Conservation (phyloP, 2,329 filamentous ascomycete species). For the Trichoderma atroviride region DNA sequence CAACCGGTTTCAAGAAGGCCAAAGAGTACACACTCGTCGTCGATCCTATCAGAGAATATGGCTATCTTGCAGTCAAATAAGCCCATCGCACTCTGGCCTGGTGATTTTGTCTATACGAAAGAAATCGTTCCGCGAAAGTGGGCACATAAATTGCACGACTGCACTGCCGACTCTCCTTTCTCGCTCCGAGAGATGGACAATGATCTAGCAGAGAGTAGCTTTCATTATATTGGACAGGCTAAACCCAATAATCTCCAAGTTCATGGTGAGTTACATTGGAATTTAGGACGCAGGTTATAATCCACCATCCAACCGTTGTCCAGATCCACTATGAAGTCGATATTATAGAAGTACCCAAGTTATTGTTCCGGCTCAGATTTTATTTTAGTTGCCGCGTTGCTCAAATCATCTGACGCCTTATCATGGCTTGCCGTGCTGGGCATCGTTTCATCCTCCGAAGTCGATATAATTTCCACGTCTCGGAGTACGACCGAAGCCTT, state of each 20-base stretch:
- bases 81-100: neutral
- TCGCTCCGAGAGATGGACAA: neutral
- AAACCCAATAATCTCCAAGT: too few relatives aligned
- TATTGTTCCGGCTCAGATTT: neutral
- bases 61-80: too few relatives aligned
- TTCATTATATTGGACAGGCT: neutral
- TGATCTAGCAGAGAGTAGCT: neutral
- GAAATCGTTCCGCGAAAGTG: neutral
- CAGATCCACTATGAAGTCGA: too few relatives aligned
- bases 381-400: neutral
- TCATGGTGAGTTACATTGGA: too few relatives aligned
- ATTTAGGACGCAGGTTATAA: too few relatives aligned
- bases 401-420: neutral
- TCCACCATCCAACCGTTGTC: too few relatives aligned
- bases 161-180: neutral
- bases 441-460: neutral
- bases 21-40: too few relatives aligned
- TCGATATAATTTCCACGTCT: neutral
- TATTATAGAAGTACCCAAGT: neutral
- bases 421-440: neutral
- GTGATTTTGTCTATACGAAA: neutral
- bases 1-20: too few relatives aligned
- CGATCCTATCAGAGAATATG: too few relatives aligned
- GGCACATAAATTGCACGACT: neutral
- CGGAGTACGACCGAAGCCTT: neutral